These are phyloP conservation scores for Cutaneotrichosporon arboriforme DNA, from an alignment of 1,284 basidiomycete species.

Conservation along the genomic window DNA sequence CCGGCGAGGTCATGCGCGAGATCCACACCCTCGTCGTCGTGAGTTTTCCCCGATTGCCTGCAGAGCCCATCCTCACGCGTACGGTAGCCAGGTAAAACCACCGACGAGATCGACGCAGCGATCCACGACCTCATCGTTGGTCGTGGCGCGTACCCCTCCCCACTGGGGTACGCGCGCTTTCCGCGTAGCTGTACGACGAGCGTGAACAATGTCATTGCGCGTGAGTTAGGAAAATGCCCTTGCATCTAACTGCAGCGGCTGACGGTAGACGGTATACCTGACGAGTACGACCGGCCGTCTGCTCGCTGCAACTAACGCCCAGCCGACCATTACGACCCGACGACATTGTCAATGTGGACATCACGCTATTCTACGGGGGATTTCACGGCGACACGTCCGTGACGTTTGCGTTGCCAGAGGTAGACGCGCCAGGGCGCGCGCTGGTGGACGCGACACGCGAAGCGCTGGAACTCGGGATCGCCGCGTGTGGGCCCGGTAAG, in stretches of 20 bases:
- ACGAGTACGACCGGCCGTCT: constrained; percentile 55
- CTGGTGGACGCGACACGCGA: constrained; percentile 60
- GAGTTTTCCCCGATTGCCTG: constrained; percentile 26
- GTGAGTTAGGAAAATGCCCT: constrained; percentile 35
- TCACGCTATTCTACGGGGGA: constrained; percentile 70
- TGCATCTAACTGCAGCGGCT: neutral
- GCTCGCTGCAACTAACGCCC: neutral
- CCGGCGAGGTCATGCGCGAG: constrained; percentile 58
- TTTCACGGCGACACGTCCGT: constrained; percentile 81
- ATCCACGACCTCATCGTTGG: constrained; percentile 66
- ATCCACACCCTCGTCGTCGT: constrained; percentile 59
- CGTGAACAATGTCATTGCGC: constrained; percentile 62
- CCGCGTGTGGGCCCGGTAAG: constrained; percentile 67
- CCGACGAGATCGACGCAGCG: constrained; percentile 62
- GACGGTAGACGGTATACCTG: constrained; percentile 71
- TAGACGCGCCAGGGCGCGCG: constrained; percentile 62
- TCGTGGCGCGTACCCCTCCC: constrained; percentile 78
- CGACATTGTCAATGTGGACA: constrained; percentile 78
- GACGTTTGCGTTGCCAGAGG: constrained; percentile 71
- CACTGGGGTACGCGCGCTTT: constrained; percentile 71
- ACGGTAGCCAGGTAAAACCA: constrained; percentile 66
- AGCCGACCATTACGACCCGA: constrained; percentile 72
- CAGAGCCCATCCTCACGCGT: neutral
- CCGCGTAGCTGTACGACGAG: constrained; percentile 80
- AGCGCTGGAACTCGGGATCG: constrained; percentile 67